phyloP scores from a whole-genome alignment of 768 basidiomycete species.

The Leccinum aurantiacum region DNA sequence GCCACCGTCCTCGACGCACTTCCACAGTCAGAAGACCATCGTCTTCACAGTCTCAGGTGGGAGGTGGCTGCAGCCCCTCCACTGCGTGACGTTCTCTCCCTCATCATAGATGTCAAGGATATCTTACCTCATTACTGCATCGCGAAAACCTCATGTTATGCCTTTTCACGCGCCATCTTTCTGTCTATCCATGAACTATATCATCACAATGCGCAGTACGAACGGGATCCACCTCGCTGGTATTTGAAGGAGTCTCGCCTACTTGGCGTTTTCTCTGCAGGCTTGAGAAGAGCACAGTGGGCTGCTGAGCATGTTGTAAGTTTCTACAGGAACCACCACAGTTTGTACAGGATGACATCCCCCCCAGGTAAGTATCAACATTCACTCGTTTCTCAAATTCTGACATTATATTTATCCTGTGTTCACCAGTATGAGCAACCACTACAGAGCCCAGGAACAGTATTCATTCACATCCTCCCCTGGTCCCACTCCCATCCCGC shows the following conservation, averaged over 20 bases:
- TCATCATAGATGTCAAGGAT: fast-evolving
- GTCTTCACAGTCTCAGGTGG: neutral
- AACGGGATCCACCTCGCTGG: neutral
- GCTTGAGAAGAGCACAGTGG: neutral
- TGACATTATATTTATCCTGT: no score
- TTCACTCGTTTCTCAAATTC: no score
- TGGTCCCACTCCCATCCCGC: no score
- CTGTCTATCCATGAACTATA: neutral
- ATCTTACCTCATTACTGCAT: neutral
- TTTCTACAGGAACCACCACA: no score
- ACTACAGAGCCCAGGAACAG: no score
- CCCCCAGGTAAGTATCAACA: no score
- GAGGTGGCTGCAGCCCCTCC: neutral
- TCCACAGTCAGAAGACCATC: neutral
- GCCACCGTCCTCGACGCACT: neutral
- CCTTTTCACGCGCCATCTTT: neutral
- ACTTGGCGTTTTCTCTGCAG: neutral
- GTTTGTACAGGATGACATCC: no score
- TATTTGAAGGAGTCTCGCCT: neutral
- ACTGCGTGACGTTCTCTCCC: neutral
- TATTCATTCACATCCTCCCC: no score
- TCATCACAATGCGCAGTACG: neutral
- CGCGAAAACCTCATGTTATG: neutral
- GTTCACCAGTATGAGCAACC: no score
- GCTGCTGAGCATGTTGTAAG: no score